Percentiles rank a stretch among this genome's conserved stretches.
phyloP scores from a whole-genome alignment of 352 stramenopile genomes.

The Halophytophthora batemanensis region DNA sequence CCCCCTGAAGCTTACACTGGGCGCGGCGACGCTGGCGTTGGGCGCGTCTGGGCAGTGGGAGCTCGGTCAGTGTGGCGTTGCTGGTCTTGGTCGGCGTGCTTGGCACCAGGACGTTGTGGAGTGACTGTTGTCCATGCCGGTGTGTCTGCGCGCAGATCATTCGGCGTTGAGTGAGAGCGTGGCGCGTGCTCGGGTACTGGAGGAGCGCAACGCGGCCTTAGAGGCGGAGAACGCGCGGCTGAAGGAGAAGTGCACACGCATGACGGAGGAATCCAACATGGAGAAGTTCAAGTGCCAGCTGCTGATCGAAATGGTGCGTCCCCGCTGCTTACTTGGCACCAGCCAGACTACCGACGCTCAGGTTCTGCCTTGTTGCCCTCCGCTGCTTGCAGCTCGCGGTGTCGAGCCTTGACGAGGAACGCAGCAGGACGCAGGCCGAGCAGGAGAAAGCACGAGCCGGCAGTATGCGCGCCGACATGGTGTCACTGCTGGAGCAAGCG shows the following conservation, averaged over 20 bases:
- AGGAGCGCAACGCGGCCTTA: constrained; percentile 41
- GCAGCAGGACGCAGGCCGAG: constrained; percentile 52
- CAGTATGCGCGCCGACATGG: constrained; percentile 63
- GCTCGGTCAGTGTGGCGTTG: constrained; percentile 45
- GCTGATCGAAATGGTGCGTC: constrained; percentile 78
- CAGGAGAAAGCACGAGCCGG: constrained; percentile 52
- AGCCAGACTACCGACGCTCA: background rate
- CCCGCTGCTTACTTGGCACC: background rate
- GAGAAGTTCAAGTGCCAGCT: constrained; percentile 88
- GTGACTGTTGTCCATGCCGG: constrained; percentile 4
- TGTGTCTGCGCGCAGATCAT: constrained; percentile 50
- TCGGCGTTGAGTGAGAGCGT: constrained; percentile 43
- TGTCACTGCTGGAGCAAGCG: constrained; percentile 67
- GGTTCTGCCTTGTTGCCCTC: background rate
- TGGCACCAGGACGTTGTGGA: too few species aligned
- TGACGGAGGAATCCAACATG: constrained; percentile 83
- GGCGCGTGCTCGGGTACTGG: constrained; percentile 29
- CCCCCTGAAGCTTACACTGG: constrained; percentile 58
- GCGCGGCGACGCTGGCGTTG: constrained; percentile 45
- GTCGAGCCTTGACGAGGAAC: constrained; percentile 81
- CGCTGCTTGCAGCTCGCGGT: constrained; percentile 52
- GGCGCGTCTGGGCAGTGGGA: constrained; percentile 51
- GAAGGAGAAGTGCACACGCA: constrained; percentile 47
- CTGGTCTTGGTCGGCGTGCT: too few species aligned
- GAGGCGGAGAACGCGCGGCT: constrained; percentile 65